Base-by-base conservation (phyloP, 2,329 filamentous ascomycete species). In the Decorospora gaudefroyi region DNA sequence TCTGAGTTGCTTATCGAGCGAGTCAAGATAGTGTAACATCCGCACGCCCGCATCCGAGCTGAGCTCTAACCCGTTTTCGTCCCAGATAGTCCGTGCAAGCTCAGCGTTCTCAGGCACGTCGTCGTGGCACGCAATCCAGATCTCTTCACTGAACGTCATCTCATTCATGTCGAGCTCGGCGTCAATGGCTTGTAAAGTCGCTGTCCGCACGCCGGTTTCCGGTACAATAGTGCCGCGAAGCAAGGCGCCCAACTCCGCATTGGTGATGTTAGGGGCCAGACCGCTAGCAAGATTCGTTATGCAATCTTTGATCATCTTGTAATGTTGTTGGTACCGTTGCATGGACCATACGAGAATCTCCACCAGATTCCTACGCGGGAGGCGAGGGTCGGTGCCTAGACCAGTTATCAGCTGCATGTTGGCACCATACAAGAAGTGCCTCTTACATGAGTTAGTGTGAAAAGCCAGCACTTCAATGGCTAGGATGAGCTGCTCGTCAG, bases 91-190 rank as follows among this genome's bases (percentile, higher is more conserved):
- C 37, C 79, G 81, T 5, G 88, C 92, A 39, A 95, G 77, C 31
- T 90, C 88, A 6, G 80, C 81, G 60, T 97, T 97, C 67, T 97
- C 91, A 29, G 87, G 83, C 13, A 90, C 83, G 58, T 95, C 89
- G 55, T 99, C 93, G 61, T 99, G 91, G 62, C 85, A 92, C 29
- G 88, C 88, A 28, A 99, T 78, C 90, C 90, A 99, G 15, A 99
- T 87, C 66, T 97, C 88, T 49, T 93, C 86, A 3, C 87, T 93
- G 62, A 90, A 93, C 19, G 85, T 81, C 22, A 91, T 77, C 38
- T 96, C 91, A 43, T 86, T 91, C 76, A 99, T 81, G 67, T 97
- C 92, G 31, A 99, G 84, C 54, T 97, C 91, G 13, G 89, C 83
- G 64, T 90, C 90, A 60, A 97, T 92, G 5, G 88, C 88, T 70